These are phyloP conservation scores for Catenaria anguillulae DNA, from an alignment of 371 early-diverging fungal species.

Conservation along the genomic window DNA sequence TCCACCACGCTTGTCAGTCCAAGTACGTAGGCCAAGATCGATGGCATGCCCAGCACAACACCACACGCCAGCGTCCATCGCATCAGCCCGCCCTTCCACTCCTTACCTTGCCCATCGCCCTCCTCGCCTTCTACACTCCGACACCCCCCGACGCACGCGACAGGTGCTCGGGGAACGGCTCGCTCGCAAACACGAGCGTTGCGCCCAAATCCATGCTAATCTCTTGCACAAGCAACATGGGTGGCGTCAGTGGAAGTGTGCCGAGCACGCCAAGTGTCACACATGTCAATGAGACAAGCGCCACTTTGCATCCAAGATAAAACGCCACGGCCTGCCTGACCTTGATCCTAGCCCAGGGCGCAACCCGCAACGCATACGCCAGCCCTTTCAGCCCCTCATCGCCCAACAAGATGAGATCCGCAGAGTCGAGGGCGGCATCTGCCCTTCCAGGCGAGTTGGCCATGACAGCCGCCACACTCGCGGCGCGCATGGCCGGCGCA, in stretches of 20 bases:
- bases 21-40: not conserved
- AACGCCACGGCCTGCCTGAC: not conserved
- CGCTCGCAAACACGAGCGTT: not conserved
- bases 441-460: not conserved
- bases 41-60: not conserved
- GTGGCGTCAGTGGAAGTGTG: not conserved
- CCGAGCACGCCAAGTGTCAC: not conserved
- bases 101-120: not conserved
- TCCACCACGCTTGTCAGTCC: not conserved
- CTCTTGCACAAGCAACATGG: not conserved
- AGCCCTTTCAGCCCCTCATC: not conserved
- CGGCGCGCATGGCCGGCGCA: not conserved
- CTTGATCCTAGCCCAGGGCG: not conserved
- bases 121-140: not conserved
- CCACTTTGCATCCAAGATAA: not conserved
- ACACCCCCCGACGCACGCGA: not conserved
- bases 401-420: not conserved
- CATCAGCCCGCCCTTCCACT: not conserved
- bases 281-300: not conserved
- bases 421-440: not conserved
- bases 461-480: not conserved
- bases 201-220: not conserved
- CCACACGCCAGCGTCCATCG: not conserved
- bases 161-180: not conserved
- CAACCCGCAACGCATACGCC: not conserved